Evolutionary conservation across 1,284 basidiomycete genomes (phyloP), one percentile per base, ranked within the genome.

Genomic region (Mycena citricolor): DNA sequence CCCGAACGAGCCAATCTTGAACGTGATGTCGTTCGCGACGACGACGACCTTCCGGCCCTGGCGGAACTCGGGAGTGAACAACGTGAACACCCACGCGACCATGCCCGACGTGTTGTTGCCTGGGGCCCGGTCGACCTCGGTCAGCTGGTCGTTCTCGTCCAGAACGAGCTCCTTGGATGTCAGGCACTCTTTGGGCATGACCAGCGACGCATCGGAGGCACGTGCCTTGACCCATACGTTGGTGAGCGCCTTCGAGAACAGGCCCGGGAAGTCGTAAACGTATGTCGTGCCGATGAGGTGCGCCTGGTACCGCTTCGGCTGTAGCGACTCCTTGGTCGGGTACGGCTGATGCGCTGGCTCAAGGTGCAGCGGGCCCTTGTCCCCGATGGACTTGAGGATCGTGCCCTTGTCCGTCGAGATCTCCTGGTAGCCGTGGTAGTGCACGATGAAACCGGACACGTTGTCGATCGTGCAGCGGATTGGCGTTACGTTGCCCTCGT

Each of bases 361-460:
- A 34, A 97, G 76, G 68, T 97, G 94, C 50, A 94, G 77, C 39
- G 93, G 90, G 8, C 94, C 94, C 62, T 90, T 91, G 49, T 93
- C 90, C 37, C 94, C 94, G 55, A 97, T 95, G 6, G 94, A 95
- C 69, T 97, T 97, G 54, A 99, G 78, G 56, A 98, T 93, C 7
- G 86, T 87, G 37, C 95, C 95, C 68, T 90, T 94, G 64, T 98
- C 94, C 34, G 91, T 97, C 32, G 84, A 86, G 58, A 98, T 92
- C 72, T 99, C 97, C 68, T 98, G 94, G 73, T 99, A 99, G n/a
- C 90, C 91, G 63, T 95, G 91, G 74, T 88, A 98, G 67, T 97
- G 95, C 67, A 99, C 95, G 55, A 98, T 91, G 71, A 99, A 98
- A 35, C 95, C 95, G 31, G 94, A 97, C 40, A 97, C 93, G 66